Conservation (phyloP, 768 basidiomycete species). For the Phlebiopsis gigantea region DNA sequence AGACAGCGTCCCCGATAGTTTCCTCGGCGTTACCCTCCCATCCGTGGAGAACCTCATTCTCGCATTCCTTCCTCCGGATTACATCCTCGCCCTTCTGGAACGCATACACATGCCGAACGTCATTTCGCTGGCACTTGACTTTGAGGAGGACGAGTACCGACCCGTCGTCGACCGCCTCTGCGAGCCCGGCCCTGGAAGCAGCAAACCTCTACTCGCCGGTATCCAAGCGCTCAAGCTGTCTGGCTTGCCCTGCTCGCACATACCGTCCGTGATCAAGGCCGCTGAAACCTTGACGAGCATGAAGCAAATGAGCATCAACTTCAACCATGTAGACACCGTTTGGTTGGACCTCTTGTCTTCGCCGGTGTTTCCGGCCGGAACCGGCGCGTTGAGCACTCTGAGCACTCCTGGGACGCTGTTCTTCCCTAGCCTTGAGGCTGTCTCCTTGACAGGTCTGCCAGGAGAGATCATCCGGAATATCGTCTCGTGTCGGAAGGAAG, state of each 20-base stretch:
- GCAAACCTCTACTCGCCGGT: slow-evolving; percentile 40
- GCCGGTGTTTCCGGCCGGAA: neutral
- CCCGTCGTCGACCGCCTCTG: slow-evolving; percentile 42
- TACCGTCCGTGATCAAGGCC: slow-evolving; percentile 30
- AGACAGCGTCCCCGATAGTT: slow-evolving; percentile 7
- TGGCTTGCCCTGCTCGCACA: slow-evolving; percentile 38
- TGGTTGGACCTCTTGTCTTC: slow-evolving; percentile 25
- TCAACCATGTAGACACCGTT: slow-evolving; percentile 22
- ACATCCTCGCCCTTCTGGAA: slow-evolving; percentile 27
- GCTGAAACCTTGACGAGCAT: slow-evolving; percentile 46
- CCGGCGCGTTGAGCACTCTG: too few species aligned
- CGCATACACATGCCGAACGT: slow-evolving; percentile 33
- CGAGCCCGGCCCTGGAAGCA: slow-evolving; percentile 29
- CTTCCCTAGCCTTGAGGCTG: slow-evolving; percentile 41
- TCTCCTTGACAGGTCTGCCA: slow-evolving; percentile 41
- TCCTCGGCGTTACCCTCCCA: slow-evolving; percentile 16
- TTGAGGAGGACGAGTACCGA: slow-evolving; percentile 49
- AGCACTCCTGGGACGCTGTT: neutral
- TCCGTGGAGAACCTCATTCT: slow-evolving; percentile 27
- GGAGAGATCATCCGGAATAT: slow-evolving; percentile 39
- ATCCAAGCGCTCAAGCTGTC: slow-evolving; percentile 50
- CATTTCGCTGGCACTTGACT: slow-evolving; percentile 42
- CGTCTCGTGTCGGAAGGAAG: slow-evolving; percentile 35
- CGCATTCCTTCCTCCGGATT: slow-evolving; percentile 25
- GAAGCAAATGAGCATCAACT: slow-evolving; percentile 36